Evolutionary conservation across 805 yeast genomes (phyloP), one percentile per base, ranked within the genome.

Genomic region (Metschnikowia vanudenii): DNA sequence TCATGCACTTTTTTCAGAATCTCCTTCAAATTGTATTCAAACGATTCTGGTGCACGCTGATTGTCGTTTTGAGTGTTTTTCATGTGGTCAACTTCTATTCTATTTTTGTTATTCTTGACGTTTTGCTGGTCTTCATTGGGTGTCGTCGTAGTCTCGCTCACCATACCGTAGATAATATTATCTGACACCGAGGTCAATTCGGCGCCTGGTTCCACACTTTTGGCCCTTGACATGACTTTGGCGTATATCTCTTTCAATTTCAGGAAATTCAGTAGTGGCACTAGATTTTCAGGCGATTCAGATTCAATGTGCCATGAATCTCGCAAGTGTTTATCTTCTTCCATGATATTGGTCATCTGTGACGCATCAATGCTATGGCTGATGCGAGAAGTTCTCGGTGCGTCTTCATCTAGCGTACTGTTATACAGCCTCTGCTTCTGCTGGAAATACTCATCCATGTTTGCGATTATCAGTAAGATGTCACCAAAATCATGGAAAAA

Each of bases 1-100:
- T 54, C 54, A 52, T 70, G 69, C n/a, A 68, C 69, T 11, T 53
- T 55, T 46, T 61, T 63, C 66, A 64, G 65, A 10, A 67, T 52
- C 16, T 46, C 47, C 47, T 65, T 66, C 39, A 67, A 45, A 32
- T 52, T 39, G 31, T 34, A 36, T 12, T 19, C 39, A 4, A 9
- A 34, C 13, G 39, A 18, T 4, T 30, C 45, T 41, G 10, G 20
- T 35, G 28, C 10, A 26, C 12, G 31, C 22, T n/a, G 24, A 14
- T 12, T 33, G 14, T 17, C 10, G n/a, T 16, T 33, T 20, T 7
- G 37, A n/a, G 18, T 44, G 18, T 17, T 49, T 43, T 24, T 26
- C 10, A 12, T 6, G 9, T 26, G 12, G 9, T n/a, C n/a, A n/a
- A n/a, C n/a, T n/a, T 49, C 47, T 7, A 57, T 50, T 11, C 38